Evolutionary conservation across 139 green algal species (phyloP).

Genomic region (Dunaliella primolecta): DNA sequence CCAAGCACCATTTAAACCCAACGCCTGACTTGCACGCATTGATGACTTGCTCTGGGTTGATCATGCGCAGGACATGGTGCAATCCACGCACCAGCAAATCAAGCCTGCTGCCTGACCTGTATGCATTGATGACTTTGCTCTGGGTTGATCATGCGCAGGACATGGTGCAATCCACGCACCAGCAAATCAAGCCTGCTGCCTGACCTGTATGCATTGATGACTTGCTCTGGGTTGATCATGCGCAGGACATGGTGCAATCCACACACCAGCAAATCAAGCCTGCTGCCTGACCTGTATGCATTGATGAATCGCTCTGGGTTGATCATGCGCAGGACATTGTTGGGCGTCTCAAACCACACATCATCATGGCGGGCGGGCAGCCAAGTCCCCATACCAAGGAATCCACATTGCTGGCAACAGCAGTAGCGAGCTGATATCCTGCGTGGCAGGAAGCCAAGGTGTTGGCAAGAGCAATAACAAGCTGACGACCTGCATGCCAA

Average conservation of each 20-base stretch:
- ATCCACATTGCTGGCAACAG: not conserved
- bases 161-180: no score
- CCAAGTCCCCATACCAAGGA: not conserved
- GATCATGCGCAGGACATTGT: not conserved
- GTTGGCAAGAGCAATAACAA: no score
- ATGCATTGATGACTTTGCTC: conserved; percentile 13
- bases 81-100: no score
- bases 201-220: no score
- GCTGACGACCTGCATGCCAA: not conserved
- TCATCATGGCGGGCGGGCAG: conserved; percentile 6
- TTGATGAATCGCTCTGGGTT: conserved; percentile 12
- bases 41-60: no score
- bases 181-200: no score
- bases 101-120: conserved; percentile 11
- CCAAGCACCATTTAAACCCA: no score
- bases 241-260: no score
- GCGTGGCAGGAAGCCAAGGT: not conserved
- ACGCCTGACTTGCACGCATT: no score
- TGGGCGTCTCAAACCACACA: conserved; percentile 16
- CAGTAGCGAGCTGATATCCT: conserved; percentile 4
- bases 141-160: not conserved
- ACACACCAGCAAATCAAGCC: no score
- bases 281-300: conserved; percentile 12
- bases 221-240: no score
- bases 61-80: no score